A percentile compares a stretch with the other conserved stretches of the same genome.
phyloP scores from a whole-genome alignment of 192 early-diverging fungal species.

The Coemansia guatemalensis region DNA sequence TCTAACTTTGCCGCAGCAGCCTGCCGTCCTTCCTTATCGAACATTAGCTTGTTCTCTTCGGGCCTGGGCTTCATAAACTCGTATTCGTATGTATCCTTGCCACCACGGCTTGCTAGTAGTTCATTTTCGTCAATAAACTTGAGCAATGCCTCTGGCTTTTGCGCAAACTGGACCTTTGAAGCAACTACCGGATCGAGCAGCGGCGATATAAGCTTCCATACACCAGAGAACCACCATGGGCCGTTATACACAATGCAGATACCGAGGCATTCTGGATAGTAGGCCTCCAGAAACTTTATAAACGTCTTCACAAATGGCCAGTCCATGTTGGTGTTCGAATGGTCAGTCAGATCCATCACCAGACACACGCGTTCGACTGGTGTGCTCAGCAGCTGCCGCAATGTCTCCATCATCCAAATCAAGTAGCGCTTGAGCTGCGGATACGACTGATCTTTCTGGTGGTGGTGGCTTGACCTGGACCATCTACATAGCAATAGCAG shows the following conservation, averaged over 20 bases:
- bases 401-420: conserved; percentile 73
- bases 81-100: conserved; percentile 61
- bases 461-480: conserved; percentile 58
- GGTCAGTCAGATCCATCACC: conserved; percentile 79
- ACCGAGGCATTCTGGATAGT: conserved; percentile 90
- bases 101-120: conserved; percentile 69
- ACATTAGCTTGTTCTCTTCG: conserved; percentile 59
- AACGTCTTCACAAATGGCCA: conserved; percentile 81
- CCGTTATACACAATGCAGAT: conserved; percentile 80
- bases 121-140: conserved; percentile 64
- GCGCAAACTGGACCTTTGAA: conserved; percentile 80
- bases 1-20: conserved; percentile 39
- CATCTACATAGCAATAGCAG: conserved; percentile 5
- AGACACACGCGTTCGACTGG: conserved; percentile 71
- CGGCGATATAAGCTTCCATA: conserved; percentile 85
- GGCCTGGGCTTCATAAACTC: conserved; percentile 54
- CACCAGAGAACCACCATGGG: conserved; percentile 88
- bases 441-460: conserved; percentile 62
- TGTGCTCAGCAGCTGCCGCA: conserved; percentile 61
- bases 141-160: conserved; percentile 63
- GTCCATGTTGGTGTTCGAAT: conserved; percentile 79
- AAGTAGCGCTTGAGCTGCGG: conserved; percentile 67
- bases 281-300: conserved; percentile 79
- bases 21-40: conserved; percentile 53
- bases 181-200: conserved; percentile 90